Base-by-base conservation (phyloP, 2,329 filamentous ascomycete species). In the Elsinoe fawcettii region DNA sequence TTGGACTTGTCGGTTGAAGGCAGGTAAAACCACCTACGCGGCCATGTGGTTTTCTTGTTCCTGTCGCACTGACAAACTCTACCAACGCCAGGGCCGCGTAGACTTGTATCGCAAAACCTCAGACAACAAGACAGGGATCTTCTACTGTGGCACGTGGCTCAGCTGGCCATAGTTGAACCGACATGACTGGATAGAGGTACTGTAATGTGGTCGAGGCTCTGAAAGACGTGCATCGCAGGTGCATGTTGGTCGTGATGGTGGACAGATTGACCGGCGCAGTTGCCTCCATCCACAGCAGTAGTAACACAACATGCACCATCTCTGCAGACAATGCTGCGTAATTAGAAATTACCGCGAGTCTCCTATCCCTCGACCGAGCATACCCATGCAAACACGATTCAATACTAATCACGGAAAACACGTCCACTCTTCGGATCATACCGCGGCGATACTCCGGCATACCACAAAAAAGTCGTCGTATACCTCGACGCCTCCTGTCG, bases 1-100 rank as follows among this genome's bases (percentile, higher is more conserved):
- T 49, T 49, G 44, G 44, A 25, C 43, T 25, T 47, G 16, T 20
- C 47, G 47, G 47, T 30, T 51, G 47, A 51, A 51, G 6, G 22
- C 47, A 51, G 47, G 27, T 51, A 34, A 34, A 49, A 51, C 30
- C 47, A 36, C 8, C 14, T 51, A 51, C 47, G 47, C 27, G 47
- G 47, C 47, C 47, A 34, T 51, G 47, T 51, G 47, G 47, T 20
- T 27, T 23, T 51, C 14, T 18, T 2, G 9, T 37, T 5, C 18
- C 23, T 23, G 25, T 37, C 11, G 16, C 27, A 53, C 3, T 23
- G 6, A 23, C 6, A 3, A n/a, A 37, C 34, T 23, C 16, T 22
- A 16, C 41, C n/a, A 44, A 23, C 41, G 41, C 41, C 41, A 11
- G 7, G 41, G 41, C 41, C 41, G 41, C 41, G 49, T 53, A 51